phyloP scores from a whole-genome alignment of 192 early-diverging fungal genomes.

The Paraglomus brasilianum region DNA sequence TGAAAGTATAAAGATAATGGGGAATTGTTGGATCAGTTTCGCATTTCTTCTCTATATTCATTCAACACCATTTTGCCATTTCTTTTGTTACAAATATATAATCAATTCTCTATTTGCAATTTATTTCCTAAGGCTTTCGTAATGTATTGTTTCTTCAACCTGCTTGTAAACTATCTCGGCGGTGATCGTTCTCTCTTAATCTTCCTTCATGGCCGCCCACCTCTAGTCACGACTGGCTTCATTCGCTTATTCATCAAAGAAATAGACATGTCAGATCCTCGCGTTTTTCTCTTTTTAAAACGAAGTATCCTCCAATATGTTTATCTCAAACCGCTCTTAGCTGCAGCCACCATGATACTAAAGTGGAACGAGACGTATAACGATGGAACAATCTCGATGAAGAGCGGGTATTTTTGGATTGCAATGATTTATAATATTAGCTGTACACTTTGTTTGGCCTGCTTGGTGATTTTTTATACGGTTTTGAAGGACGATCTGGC shows the following conservation, averaged over 20 bases:
- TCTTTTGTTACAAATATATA: neutral
- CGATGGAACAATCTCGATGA: conserved; percentile 74
- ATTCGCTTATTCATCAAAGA: conserved; percentile 68
- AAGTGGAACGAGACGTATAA: conserved; percentile 72
- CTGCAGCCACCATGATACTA: conserved; percentile 75
- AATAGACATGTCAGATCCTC: conserved; percentile 85
- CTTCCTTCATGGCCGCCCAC: conserved; percentile 73
- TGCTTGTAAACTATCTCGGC: conserved; percentile 83
- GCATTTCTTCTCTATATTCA: neutral
- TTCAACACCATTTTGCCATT: neutral
- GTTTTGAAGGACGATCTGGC: conserved; percentile 71
- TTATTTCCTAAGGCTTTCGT: conserved; percentile 70
- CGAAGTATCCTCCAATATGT: conserved; percentile 94
- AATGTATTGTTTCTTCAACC: conserved; percentile 90
- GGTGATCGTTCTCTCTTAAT: conserved; percentile 84
- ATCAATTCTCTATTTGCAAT: neutral
- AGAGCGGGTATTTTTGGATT: conserved; percentile 76
- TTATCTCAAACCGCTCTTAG: conserved; percentile 80
- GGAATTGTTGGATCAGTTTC: neutral
- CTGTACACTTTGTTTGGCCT: conserved; percentile 84
- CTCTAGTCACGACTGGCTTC: conserved; percentile 81
- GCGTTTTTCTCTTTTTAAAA: conserved; percentile 82
- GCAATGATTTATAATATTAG: conserved; percentile 84
- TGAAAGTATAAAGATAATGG: neutral
- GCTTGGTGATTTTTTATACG: conserved; percentile 85